Evolutionary conservation across 768 basidiomycete genomes (phyloP).

Genomic region (Chiua virens): DNA sequence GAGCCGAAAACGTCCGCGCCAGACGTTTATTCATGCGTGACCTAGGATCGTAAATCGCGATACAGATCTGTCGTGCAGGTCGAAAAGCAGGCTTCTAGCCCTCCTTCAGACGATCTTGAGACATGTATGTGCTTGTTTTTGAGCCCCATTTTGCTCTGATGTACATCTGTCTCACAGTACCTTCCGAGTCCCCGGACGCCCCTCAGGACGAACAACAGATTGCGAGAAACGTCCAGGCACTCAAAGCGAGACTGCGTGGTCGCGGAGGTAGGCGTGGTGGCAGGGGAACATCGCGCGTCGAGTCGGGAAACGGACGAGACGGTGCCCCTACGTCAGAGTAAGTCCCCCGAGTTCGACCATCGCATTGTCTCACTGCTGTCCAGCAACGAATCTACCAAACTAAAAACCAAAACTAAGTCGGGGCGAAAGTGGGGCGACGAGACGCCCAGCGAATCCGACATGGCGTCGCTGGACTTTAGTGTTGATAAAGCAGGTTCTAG

Average conservation of each 20-base stretch:
- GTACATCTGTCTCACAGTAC: conserved; percentile 33
- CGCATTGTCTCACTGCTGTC: conserved; percentile 29
- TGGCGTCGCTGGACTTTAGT: conserved; percentile 92
- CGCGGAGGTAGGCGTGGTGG: conserved; percentile 62
- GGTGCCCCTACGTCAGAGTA: conserved; percentile 72
- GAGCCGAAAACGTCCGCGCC: background rate
- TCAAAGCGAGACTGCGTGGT: conserved; percentile 83
- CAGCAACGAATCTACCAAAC: conserved; percentile 62
- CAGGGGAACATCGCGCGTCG: conserved; percentile 46
- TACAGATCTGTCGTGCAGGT: conserved; percentile 41
- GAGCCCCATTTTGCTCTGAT: background rate
- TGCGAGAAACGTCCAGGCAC: conserved; percentile 84
- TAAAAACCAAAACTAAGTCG: conserved; percentile 63
- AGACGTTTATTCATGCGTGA: background rate
- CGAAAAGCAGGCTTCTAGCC: conserved; percentile 38
- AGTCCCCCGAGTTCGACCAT: conserved; percentile 24
- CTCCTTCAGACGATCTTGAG: conserved; percentile 58
- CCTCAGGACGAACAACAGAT: conserved; percentile 86
- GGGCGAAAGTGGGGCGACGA: conserved; percentile 94
- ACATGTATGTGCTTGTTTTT: conserved; percentile 43
- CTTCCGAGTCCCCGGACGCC: conserved; percentile 47
- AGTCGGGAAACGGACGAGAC: conserved; percentile 57
- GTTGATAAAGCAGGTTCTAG: conserved; percentile 48
- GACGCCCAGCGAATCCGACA: conserved; percentile 78
- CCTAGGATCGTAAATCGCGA: conserved; percentile 72